phyloP scores from a whole-genome alignment of 2,329 filamentous ascomycete genomes.

The Aspergillus phoenicis region DNA sequence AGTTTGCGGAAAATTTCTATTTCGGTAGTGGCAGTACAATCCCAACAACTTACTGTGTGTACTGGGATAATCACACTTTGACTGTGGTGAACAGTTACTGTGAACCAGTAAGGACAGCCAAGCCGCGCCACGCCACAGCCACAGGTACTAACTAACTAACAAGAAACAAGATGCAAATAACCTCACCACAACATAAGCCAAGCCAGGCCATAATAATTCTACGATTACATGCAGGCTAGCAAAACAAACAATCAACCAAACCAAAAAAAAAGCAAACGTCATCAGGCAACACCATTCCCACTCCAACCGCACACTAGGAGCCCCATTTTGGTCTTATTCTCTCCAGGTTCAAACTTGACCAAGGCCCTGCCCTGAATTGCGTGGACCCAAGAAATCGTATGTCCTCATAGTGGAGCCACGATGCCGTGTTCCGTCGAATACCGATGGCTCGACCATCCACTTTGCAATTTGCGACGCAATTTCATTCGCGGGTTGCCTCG shows the following conservation, averaged over 20 bases:
- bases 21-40: no score
- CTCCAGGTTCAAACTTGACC: not conserved
- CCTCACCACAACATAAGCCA: not conserved
- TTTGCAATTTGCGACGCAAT: not conserved
- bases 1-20: no score
- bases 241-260: no score
- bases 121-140: not conserved
- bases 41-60: no score
- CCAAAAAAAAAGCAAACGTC: no score
- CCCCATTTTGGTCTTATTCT: not conserved
- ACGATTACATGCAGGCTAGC: not conserved
- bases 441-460: not conserved
- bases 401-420: not conserved
- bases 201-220: not conserved
- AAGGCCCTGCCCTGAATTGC: not conserved
- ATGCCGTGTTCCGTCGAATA: not conserved
- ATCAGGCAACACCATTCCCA: no score
- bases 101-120: not conserved
- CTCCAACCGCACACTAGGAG: no score
- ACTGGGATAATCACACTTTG: no score
- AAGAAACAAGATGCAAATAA: not conserved
- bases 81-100: no score
- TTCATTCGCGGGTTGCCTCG: not conserved
- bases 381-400: not conserved
- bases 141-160: not conserved